Base-by-base conservation (phyloP, 768 basidiomycete species). In the Tulasnella sp. region DNA sequence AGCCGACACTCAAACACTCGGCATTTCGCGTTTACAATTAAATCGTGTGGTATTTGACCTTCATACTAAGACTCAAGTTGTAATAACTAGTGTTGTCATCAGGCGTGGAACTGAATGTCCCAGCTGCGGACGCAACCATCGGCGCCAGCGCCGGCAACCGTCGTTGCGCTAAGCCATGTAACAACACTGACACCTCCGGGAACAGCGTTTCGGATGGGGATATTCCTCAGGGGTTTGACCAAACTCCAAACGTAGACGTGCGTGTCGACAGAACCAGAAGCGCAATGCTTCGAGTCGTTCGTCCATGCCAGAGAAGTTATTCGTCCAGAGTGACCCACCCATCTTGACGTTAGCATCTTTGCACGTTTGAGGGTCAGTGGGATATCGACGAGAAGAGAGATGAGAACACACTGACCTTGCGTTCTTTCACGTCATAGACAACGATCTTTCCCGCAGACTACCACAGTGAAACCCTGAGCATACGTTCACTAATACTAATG, bases 261-360 rank as follows among this genome's bases (percentile, higher is more conserved):
- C 29, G 92, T 93, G 67, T 98, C 94, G n/a, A 94, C 75, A 17
- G 90, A 88, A 9, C 84, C 91, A 3, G 90, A 91, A 9, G 82
- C 92, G 61, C 86, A 78, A 65, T 92, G 81, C 60, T 75, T 74
- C 6, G 82, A 81, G 65, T 86, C 82, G 5, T 78, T 63, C 6
- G 85, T 81, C 81, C 86, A 92, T 1, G 79, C 72, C 15, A 98
- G 74, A 8, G 86, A 80, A 63, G 83, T 78, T 59, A 97, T 78
- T 27, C 88, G 82, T 0, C 81, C 87, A 7, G 82, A 75, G 70
- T 98, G 94, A 73, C 83, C 80, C 6, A 85, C 78, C 94, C 94
- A 97, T 56, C 81, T 80, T 2, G 81, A 75, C 36, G 83, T 84
- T 59, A 84, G 72, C 62, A 77, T 63, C 84, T n/a, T n/a, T n/a